Conservation (phyloP, 2,329 filamentous ascomycete genomes). For the Exophiala sideris region DNA sequence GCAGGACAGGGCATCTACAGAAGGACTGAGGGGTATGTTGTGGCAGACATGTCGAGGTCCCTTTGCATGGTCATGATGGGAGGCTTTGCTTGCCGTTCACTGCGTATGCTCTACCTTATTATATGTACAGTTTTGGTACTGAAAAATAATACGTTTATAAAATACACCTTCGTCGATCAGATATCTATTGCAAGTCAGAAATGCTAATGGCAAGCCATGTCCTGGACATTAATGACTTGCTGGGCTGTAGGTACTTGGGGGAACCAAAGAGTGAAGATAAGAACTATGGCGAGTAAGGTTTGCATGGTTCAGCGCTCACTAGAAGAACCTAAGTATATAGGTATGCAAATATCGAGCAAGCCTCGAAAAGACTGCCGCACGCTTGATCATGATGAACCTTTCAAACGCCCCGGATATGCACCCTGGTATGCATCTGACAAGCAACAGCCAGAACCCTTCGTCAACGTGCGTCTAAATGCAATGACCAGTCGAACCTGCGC, state of each 20-base stretch:
- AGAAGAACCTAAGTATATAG: not conserved
- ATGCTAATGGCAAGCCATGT: too few relatives aligned
- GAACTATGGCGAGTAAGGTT: not conserved
- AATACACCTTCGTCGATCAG: not conserved
- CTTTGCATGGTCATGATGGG: too few relatives aligned
- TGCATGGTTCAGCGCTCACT: not conserved
- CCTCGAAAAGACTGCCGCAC: not conserved
- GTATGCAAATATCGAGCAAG: not conserved
- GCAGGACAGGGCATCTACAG: not conserved
- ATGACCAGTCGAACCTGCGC: not conserved
- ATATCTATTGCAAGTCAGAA: not conserved
- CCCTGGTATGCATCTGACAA: too few relatives aligned
- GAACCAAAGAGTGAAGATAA: not conserved
- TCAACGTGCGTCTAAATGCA: not conserved
- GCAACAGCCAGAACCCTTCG: not conserved
- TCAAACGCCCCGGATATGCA: not conserved
- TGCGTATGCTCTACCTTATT: not conserved
- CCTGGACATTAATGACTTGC: too few relatives aligned
- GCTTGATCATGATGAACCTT: not conserved
- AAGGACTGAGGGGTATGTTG: not conserved
- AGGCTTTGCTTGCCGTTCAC: too few relatives aligned
- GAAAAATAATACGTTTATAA: slow-evolving; percentile 1
- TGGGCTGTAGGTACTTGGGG: not conserved
- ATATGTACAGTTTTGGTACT: not conserved
- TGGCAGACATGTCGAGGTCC: too few relatives aligned